phyloP scores from a whole-genome alignment of 1,284 basidiomycete species.

The Ceratobasidium sp. region DNA sequence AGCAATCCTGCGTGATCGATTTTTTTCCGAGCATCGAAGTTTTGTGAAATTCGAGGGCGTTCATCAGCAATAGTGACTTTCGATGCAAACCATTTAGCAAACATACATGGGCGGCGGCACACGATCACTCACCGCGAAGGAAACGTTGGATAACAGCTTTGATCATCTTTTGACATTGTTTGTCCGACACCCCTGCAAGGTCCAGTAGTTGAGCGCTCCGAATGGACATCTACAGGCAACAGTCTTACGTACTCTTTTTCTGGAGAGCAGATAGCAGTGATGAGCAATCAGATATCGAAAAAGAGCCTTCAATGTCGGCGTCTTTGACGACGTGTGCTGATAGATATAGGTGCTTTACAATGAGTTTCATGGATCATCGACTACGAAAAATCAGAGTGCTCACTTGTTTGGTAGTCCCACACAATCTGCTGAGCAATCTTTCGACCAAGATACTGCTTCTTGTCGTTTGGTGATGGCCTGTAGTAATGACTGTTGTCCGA shows the following conservation, averaged over 20 bases:
- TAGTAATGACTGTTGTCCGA: constrained; percentile 20
- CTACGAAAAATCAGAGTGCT: too few species aligned
- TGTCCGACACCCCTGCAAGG: constrained; percentile 13
- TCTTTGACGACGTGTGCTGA: constrained; percentile 8
- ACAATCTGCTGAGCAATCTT: constrained; percentile 37
- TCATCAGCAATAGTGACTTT: neutral
- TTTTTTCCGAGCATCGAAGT: neutral
- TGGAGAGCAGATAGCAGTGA: constrained; percentile 30
- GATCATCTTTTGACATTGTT: constrained; percentile 35
- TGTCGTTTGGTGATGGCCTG: constrained; percentile 4
- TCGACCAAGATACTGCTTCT: constrained; percentile 24
- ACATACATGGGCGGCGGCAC: neutral
- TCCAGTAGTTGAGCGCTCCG: too few species aligned
- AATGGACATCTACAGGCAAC: too few species aligned
- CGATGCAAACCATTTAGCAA: neutral
- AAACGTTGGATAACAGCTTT: constrained; percentile 27
- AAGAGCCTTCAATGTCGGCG: constrained; percentile 9
- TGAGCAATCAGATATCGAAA: constrained; percentile 23
- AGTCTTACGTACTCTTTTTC: constrained; percentile 7
- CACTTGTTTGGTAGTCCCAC: constrained; percentile 27
- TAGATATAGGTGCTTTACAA: neutral
- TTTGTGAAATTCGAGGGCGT: neutral
- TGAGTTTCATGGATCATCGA: too few species aligned
- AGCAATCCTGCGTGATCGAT: neutral
- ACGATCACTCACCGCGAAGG: neutral